phyloP scores from a whole-genome alignment of 108 stramenopile species.

The Epipyxis sp. region DNA sequence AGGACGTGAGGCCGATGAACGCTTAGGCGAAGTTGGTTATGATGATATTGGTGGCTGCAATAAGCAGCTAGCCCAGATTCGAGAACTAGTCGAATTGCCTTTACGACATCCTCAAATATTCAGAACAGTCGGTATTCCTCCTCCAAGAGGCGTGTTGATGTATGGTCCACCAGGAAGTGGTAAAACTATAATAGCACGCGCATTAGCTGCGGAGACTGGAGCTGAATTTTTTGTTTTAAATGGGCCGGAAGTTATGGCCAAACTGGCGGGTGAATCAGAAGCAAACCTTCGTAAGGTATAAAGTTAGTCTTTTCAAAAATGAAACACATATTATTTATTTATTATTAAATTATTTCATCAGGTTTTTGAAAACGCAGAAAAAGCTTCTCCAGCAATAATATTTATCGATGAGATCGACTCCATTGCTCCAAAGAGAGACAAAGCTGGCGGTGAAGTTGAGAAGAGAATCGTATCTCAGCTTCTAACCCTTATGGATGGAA shows the following conservation, averaged over 20 bases:
- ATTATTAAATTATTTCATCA: no score
- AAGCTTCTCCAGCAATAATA: constrained; percentile 86
- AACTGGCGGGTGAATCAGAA: constrained; percentile 93
- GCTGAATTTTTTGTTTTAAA: constrained; percentile 91
- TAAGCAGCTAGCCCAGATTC: constrained; percentile 77
- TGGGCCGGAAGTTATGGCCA: constrained; percentile 94
- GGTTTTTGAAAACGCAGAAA: constrained; percentile 87
- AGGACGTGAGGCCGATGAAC: constrained; percentile 53
- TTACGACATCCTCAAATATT: constrained; percentile 89
- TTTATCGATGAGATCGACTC: constrained; percentile 99
- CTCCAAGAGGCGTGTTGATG: constrained; percentile 89
- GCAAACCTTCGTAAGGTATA: constrained; percentile 87
- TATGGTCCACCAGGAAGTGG: constrained; percentile 97
- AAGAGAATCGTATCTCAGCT: constrained; percentile 89
- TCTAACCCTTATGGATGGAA: constrained; percentile 94
- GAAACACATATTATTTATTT: no score
- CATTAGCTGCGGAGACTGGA: constrained; percentile 90
- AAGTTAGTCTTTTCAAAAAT: no score
- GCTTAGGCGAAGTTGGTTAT: constrained; percentile 62
- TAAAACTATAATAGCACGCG: constrained; percentile 91
- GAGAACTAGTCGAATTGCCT: constrained; percentile 90
- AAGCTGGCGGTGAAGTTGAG: constrained; percentile 88
- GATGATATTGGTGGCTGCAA: constrained; percentile 91
- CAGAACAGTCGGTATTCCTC: constrained; percentile 88
- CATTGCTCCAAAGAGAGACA: constrained; percentile 94